A percentile compares a stretch with the other conserved stretches of the same genome.
phyloP scores from a whole-genome alignment of 257 asterid species.

The Rubia yunnanensis region DNA sequence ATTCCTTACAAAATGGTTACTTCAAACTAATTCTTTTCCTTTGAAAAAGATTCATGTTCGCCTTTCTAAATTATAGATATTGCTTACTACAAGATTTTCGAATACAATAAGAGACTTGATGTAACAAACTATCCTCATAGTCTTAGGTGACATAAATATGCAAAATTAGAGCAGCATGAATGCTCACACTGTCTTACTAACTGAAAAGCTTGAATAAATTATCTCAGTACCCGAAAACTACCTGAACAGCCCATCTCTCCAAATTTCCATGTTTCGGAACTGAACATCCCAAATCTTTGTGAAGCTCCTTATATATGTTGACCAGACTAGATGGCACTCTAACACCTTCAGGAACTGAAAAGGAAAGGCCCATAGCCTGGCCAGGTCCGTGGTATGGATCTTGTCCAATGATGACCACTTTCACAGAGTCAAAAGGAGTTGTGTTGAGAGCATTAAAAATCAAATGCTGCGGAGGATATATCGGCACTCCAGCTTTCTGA shows the following conservation, averaged over 20 bases:
- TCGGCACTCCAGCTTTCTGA: constrained; percentile 37
- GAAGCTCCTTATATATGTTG: constrained; percentile 87
- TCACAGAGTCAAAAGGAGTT: constrained; percentile 64
- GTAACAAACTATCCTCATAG: neutral
- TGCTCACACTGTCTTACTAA: neutral
- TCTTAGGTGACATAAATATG: neutral
- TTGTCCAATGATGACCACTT: constrained; percentile 95
- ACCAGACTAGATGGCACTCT: constrained; percentile 84
- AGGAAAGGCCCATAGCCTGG: constrained; percentile 99
- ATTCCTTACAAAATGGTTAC: too few species aligned
- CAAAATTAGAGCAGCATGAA: neutral
- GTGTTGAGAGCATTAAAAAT: constrained; percentile 80
- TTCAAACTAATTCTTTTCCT: neutral
- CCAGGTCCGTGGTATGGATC: constrained; percentile 99
- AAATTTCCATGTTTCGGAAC: constrained; percentile 77
- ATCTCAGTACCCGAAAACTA: constrained; percentile 15
- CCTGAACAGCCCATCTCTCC: constrained; percentile 95
- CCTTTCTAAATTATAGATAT: neutral
- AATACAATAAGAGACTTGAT: neutral
- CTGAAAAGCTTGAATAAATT: neutral
- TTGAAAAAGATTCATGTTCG: neutral
- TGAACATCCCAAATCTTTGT: constrained; percentile 73
- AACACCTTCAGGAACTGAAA: constrained; percentile 79
- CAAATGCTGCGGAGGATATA: constrained; percentile 84
- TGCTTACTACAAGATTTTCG: neutral